These are phyloP conservation scores for Candida vartiovaarae DNA, from an alignment of 805 yeast species.

Conservation along the genomic window DNA sequence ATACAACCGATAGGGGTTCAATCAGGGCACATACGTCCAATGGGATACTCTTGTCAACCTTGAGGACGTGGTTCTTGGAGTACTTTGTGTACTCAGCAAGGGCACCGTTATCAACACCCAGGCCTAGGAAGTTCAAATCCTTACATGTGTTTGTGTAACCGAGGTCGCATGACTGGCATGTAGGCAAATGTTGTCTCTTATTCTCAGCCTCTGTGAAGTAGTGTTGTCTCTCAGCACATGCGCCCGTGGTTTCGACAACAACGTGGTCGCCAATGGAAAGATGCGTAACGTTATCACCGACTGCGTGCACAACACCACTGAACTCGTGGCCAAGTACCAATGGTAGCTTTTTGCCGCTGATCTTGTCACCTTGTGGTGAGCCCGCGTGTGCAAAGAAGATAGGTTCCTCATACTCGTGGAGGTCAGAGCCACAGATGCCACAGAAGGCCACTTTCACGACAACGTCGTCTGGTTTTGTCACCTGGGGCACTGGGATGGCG, in stretches of 20 bases:
- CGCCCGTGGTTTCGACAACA: constrained; percentile 45
- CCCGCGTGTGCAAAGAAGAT: constrained; percentile 51
- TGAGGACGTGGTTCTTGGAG: constrained; percentile 31
- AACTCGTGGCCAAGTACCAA: constrained; percentile 57
- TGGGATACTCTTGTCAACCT: constrained; percentile 34
- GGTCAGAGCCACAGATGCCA: constrained; percentile 55
- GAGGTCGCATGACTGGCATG: constrained; percentile 36
- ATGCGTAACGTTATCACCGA: constrained; percentile 42
- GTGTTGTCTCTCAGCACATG: constrained; percentile 32
- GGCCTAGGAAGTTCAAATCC: constrained; percentile 37
- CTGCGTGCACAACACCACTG: constrained; percentile 49
- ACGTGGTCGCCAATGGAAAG: constrained; percentile 50
- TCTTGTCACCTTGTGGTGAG: constrained; percentile 25
- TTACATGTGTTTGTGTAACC: constrained; percentile 41
- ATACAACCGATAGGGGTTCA: constrained; percentile 50
- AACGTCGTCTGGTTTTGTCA: constrained; percentile 33
- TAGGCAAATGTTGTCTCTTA: constrained; percentile 11
- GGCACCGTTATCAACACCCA: constrained; percentile 44
- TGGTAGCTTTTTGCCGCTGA: constrained; percentile 37
- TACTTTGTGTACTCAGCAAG: constrained; percentile 39
- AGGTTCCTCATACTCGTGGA: constrained; percentile 54
- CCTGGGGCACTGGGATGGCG: constrained; percentile 28
- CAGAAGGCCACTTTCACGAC: constrained; percentile 41
- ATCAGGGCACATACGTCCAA: constrained; percentile 49
- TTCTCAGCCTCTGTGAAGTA: constrained; percentile 22